phyloP scores from a whole-genome alignment of 2,329 filamentous ascomycete species.

The Aspergillus sp. region DNA sequence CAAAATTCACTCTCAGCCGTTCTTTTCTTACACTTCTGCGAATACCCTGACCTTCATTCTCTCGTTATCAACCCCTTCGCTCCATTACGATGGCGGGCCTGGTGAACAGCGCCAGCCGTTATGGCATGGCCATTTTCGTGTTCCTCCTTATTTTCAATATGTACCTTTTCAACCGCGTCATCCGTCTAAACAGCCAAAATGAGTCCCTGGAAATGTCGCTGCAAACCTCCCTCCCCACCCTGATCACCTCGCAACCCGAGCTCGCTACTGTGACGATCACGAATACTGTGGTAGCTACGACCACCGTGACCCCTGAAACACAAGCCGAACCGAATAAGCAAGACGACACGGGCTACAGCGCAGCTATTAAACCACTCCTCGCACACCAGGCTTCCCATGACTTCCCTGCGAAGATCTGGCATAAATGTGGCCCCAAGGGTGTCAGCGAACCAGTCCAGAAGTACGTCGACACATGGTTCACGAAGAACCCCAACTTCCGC shows the following conservation, averaged over 20 bases:
- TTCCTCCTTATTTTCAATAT: conserved; percentile 14
- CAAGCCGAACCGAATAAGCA: not conserved
- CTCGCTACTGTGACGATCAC: conserved; percentile 11
- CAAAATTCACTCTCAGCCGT: not conserved
- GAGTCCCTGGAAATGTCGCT: conserved; percentile 5
- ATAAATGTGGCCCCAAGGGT: conserved; percentile 15
- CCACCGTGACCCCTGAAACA: not conserved
- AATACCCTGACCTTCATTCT: not conserved
- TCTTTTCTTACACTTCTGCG: not conserved
- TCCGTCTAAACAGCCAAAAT: conserved; percentile 7
- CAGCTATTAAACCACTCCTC: not conserved
- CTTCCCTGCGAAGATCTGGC: conserved; percentile 16
- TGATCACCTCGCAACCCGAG: conserved; percentile 1
- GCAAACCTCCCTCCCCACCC: conserved; percentile 4
- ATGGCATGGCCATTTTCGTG: conserved; percentile 5
- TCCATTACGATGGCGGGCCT: not conserved
- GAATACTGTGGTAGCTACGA: conserved; percentile 1
- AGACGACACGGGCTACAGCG: not conserved
- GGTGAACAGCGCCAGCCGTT: conserved; percentile 8
- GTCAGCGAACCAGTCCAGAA: conserved; percentile 1
- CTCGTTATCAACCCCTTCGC: not conserved
- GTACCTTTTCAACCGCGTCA: conserved; percentile 15
- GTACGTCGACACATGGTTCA: conserved; percentile 24
- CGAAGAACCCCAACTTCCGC: conserved; percentile 30
- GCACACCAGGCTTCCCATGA: not conserved